A percentile compares a stretch with the other conserved stretches of the same genome.
Evolutionary conservation across 768 basidiomycete species (phyloP).

Genomic region (Fibroporia radiculosa): DNA sequence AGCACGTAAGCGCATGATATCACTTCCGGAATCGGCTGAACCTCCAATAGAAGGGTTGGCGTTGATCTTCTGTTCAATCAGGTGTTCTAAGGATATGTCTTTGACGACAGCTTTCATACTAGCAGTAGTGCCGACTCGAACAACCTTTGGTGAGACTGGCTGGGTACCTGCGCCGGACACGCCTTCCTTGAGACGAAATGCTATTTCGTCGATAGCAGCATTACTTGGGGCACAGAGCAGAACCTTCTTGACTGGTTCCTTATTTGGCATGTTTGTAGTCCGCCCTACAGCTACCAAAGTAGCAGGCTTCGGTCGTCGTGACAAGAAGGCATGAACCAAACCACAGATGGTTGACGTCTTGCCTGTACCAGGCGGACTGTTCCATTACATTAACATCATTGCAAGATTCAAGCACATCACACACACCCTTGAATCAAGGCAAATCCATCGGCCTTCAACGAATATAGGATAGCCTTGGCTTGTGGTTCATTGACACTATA

Average conservation of each 20-base stretch:
- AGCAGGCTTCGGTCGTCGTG: constrained; percentile 43
- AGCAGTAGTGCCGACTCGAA: constrained; percentile 79
- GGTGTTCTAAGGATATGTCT: constrained; percentile 79
- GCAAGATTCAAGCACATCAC: neutral
- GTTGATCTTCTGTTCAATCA: constrained; percentile 73
- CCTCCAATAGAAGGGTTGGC: constrained; percentile 28
- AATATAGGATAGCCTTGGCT: constrained; percentile 77
- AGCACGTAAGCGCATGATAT: constrained; percentile 49
- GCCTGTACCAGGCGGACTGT: constrained; percentile 93
- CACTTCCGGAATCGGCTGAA: constrained; percentile 42
- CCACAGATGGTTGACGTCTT: constrained; percentile 98
- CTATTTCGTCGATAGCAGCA: constrained; percentile 96
- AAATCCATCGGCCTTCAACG: constrained; percentile 70
- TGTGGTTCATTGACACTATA: constrained; percentile 90
- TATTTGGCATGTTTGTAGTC: constrained; percentile 31
- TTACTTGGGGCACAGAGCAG: constrained; percentile 96
- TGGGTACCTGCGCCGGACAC: constrained; percentile 49
- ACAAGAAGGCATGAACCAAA: constrained; percentile 77
- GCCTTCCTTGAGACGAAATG: constrained; percentile 78
- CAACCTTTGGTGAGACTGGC: constrained; percentile 63
- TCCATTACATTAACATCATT: neutral
- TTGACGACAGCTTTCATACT: constrained; percentile 72
- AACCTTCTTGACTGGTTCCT: constrained; percentile 55
- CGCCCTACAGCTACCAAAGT: constrained; percentile 45
- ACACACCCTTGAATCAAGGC: constrained; percentile 88